Conservation (phyloP, 345 rosid genomes). For the Physaria fendleri region DNA sequence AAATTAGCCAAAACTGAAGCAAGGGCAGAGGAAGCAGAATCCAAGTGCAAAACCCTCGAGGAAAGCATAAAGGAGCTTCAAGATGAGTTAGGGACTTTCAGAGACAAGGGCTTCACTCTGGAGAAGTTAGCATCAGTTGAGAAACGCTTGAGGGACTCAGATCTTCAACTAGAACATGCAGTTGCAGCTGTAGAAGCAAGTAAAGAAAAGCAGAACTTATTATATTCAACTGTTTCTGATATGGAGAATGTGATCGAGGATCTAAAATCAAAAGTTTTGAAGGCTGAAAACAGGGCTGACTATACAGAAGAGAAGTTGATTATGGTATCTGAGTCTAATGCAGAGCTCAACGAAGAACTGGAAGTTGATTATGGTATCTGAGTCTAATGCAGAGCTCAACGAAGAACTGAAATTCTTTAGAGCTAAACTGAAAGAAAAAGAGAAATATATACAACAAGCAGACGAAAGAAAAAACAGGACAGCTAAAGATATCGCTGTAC, state of each 20-base stretch:
- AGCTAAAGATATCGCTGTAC: slow-evolving; percentile 60
- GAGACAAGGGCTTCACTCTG: slow-evolving; percentile 33
- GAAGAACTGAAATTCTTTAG: slow-evolving; percentile 63
- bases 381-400: slow-evolving; percentile 62
- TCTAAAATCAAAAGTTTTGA: slow-evolving; percentile 61
- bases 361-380: slow-evolving; percentile 67
- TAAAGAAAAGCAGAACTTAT: slow-evolving; percentile 69
- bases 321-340: slow-evolving; percentile 67
- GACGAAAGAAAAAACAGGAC: slow-evolving; percentile 62
- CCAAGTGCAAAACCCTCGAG: slow-evolving; percentile 35
- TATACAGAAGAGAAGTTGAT: slow-evolving; percentile 69
- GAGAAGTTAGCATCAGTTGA: slow-evolving; percentile 63
- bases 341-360: too few species aligned
- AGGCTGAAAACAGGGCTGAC: slow-evolving; percentile 72
- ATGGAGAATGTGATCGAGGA: slow-evolving; percentile 79
- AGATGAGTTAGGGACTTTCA: slow-evolving; percentile 45
- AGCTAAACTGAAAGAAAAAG: slow-evolving; percentile 56
- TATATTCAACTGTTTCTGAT: slow-evolving; percentile 59
- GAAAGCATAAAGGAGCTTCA: slow-evolving; percentile 46
- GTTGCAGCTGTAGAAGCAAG: slow-evolving; percentile 81
- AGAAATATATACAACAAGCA: slow-evolving; percentile 56
- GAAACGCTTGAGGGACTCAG: slow-evolving; percentile 57
- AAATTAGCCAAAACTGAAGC: slow-evolving; percentile 41
- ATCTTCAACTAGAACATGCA: slow-evolving; percentile 62
- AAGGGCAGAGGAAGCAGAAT: slow-evolving; percentile 52